These are phyloP conservation scores for Eragrostis curvula DNA, from an alignment of 176 grass and related monocot genomes.

Conservation along the genomic window DNA sequence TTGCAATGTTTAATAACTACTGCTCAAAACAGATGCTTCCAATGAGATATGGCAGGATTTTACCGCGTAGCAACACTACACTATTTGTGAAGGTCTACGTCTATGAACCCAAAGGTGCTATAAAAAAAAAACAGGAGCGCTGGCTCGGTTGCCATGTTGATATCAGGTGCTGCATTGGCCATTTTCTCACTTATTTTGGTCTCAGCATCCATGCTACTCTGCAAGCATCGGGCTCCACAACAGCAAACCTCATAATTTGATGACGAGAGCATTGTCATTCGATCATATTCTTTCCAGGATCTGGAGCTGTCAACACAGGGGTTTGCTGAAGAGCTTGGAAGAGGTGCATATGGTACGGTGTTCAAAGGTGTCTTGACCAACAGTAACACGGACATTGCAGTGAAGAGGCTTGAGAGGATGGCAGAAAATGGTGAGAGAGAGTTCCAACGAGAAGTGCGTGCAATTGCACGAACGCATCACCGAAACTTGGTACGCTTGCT, in stretches of 20 bases:
- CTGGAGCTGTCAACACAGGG: constrained; percentile 38
- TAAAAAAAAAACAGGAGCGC: neutral
- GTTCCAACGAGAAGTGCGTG: constrained; percentile 49
- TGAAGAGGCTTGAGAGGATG: constrained; percentile 63
- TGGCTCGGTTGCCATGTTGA: constrained; percentile 21
- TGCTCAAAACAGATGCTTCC: constrained; percentile 53
- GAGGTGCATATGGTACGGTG: constrained; percentile 45
- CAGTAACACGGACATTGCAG: constrained; percentile 35
- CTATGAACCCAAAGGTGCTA: constrained; percentile 6
- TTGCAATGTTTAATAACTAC: constrained; percentile 37
- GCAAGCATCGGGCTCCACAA: constrained; percentile 1
- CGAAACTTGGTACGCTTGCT: constrained; percentile 59
- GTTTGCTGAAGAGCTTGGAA: constrained; percentile 47
- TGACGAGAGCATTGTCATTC: constrained; percentile 23
- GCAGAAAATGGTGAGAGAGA: constrained; percentile 47
- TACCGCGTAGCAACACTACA: constrained; percentile 39
- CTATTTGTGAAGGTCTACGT: constrained; percentile 51
- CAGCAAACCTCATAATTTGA: constrained; percentile 11
- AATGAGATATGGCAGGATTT: constrained; percentile 40
- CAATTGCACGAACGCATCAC: constrained; percentile 55
- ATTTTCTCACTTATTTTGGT: constrained; percentile 23
- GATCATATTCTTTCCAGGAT: constrained; percentile 43
- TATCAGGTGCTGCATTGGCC: constrained; percentile 31
- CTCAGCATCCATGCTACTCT: neutral
- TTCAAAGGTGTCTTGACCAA: constrained; percentile 37